Base-by-base conservation (phyloP, 2,329 filamentous ascomycete genomes). In the Cercospora berteroae region DNA sequence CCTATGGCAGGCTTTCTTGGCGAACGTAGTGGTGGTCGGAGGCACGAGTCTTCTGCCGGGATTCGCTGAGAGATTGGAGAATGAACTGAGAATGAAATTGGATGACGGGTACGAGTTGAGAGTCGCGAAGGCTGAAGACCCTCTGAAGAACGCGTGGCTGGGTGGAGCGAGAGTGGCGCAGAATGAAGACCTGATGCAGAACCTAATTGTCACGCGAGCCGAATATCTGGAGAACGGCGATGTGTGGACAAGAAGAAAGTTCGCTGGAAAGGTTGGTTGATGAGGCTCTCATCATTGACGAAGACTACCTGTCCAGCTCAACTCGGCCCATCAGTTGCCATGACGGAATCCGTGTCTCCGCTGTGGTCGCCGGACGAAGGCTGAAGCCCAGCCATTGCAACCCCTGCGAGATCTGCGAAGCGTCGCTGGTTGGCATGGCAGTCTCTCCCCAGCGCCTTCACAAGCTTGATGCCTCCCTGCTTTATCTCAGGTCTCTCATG, bases 151-250 rank as follows among this genome's bases (percentile, higher is more conserved):
- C 70, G 93, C 91, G 0, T 99, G 94, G 94, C 81, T 88, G 12
- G 95, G 95, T 16, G 94, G 89, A n/a, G 90, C 91, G 23, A 86
- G 88, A 66, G 83, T 97, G 65, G 93, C 93, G 0, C 86, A 82
- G 60, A 89, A 94, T 73, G 83, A 84, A 50, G 84, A 90, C 44
- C 82, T 83, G 60, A 71, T 96, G 61, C 85, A 88, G 68, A 85
- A 85, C 59, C 80, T 93, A 12, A 85, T 88, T 1, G 91, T 97
- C n/a, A 95, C 92, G 0, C 92, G 91, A 77, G 86, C 91, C 69
- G 93, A 99, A 76, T 99, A 99, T 78, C 88, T 95, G 61, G 95
- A 99, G 79, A 81, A 93, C 75, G 95, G 95, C n/a, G 74, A 76
- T 56, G 69, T 69, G 12, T 80, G 78, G 78, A 74, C 74, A 12